Conservation (phyloP, 2,329 filamentous ascomycete genomes). For the Septoria linicola region DNA sequence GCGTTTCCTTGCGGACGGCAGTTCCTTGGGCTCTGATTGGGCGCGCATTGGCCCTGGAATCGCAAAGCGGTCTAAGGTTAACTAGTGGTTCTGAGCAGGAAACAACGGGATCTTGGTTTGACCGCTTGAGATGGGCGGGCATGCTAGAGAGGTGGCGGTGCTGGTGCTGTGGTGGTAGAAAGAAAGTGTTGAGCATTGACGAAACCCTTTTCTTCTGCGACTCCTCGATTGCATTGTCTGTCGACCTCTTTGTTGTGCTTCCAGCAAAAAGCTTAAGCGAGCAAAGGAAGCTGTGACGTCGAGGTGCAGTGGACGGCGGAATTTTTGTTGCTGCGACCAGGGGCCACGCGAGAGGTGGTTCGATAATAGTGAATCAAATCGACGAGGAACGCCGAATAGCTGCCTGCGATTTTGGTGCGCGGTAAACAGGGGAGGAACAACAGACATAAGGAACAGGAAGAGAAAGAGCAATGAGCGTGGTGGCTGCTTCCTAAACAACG, state of each 20-base stretch:
- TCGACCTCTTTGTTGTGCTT: no score
- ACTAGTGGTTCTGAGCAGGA: no score
- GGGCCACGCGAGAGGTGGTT: constrained; percentile 5
- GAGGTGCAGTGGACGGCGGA: neutral
- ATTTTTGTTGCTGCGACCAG: neutral
- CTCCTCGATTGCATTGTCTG: no score
- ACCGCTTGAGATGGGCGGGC: neutral
- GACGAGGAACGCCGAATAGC: neutral
- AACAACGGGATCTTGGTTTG: neutral
- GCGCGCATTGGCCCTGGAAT: no score
- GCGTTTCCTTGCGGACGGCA: no score
- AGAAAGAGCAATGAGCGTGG: constrained; percentile 1
- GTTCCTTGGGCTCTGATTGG: no score
- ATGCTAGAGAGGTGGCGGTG: neutral
- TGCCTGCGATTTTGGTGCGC: neutral
- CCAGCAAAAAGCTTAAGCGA: neutral
- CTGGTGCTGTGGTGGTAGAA: neutral
- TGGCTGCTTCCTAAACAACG: constrained; percentile 26
- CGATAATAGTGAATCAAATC: constrained; percentile 1
- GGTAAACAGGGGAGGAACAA: neutral
- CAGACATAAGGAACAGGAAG: neutral
- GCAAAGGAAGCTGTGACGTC: neutral
- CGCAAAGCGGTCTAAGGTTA: no score
- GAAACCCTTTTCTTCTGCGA: no score
- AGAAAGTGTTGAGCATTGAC: no score